phyloP scores from a whole-genome alignment of 805 yeast genomes.

The Komagataella pastoris region DNA sequence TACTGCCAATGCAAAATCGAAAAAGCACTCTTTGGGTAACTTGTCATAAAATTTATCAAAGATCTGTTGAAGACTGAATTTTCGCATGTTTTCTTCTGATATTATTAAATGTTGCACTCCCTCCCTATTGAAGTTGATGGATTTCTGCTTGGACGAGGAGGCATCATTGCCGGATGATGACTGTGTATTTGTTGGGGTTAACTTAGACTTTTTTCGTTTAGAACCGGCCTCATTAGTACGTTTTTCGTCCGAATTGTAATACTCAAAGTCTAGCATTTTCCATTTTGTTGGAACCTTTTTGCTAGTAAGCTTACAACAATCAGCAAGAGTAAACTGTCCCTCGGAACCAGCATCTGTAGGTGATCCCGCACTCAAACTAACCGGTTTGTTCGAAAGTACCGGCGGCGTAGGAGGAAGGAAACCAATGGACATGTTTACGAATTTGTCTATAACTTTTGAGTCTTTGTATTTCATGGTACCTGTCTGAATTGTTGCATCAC shows the following conservation, averaged over 20 bases:
- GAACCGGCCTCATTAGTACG: slow-evolving; percentile 7
- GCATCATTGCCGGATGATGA: slow-evolving; percentile 1
- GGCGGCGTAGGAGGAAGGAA: slow-evolving; percentile 23
- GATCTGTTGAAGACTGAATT: slow-evolving; percentile 43
- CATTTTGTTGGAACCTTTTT: slow-evolving; percentile 38
- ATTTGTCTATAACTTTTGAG: slow-evolving; percentile 20
- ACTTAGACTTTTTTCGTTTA: slow-evolving; percentile 5
- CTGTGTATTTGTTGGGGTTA: background rate
- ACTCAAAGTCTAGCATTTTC: slow-evolving; percentile 40
- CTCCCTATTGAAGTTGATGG: slow-evolving; percentile 13
- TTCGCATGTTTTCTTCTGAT: slow-evolving; percentile 41
- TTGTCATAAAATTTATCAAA: slow-evolving; percentile 43
- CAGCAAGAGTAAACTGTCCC: background rate
- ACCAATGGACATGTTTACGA: slow-evolving; percentile 34
- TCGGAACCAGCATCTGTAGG: background rate
- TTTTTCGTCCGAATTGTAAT: slow-evolving; percentile 22
- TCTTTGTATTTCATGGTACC: background rate
- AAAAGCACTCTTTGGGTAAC: slow-evolving; percentile 53
- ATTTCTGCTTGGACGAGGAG: background rate
- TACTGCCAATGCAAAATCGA: slow-evolving; percentile 47
- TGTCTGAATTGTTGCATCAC: slow-evolving; percentile 19
- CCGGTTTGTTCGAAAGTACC: slow-evolving; percentile 16
- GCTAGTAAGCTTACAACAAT: background rate
- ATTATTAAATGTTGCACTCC: slow-evolving; percentile 40
- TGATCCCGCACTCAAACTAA: background rate